Evolutionary conservation across 1,139 yeast species (phyloP), one percentile per base, ranked within the genome.

Genomic region (Saccharomycopsis hybrid): DNA sequence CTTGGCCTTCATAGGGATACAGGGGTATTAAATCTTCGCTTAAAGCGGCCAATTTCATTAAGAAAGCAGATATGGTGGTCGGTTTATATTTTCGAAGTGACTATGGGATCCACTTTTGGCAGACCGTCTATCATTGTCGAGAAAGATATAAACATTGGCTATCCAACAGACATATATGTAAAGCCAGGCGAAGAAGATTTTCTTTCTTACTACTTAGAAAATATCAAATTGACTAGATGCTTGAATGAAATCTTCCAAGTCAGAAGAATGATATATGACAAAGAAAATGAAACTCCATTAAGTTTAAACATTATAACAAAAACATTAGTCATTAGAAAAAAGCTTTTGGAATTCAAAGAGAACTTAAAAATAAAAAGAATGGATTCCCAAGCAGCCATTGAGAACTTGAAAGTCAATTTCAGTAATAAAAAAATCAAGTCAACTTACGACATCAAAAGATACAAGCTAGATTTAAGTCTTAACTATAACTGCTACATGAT

Each of bases 1-100:
- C 58, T 74, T 27, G 78, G 78, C 0, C 58, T 72, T 3, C 74
- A 72, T 53, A 61, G 73, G 49, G 67, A 65, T 43, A 58, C 64
- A 1, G 64, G 69, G 31, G 65, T 67, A 8, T 57, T 60, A 44
- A 63, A 61, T 50, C 62, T 63, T 41, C 60, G 59, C 32, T 58
- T 54, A 29, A 61, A 59, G 32, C 62, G 61, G 47, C 62, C 65
- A 5, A 70, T 52, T 5, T 38, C 48, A n/a, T 27, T 47, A 36
- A 28, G 54, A 46, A 56, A 57, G 3, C 64, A 60, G 43, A 57
- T 69, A 2, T 59, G 68, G 58, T 71, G 74, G 73, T 61, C 73
- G 0, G 50, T 71, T 36, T 65, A 69, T 37, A 71, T 68, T 44
- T 60, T 60, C 32, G 73, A 69, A 54, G 59, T 68, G 41, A 59